These are phyloP conservation scores for Lyophyllum decastes DNA, from an alignment of 768 basidiomycete species.

Conservation along the genomic window DNA sequence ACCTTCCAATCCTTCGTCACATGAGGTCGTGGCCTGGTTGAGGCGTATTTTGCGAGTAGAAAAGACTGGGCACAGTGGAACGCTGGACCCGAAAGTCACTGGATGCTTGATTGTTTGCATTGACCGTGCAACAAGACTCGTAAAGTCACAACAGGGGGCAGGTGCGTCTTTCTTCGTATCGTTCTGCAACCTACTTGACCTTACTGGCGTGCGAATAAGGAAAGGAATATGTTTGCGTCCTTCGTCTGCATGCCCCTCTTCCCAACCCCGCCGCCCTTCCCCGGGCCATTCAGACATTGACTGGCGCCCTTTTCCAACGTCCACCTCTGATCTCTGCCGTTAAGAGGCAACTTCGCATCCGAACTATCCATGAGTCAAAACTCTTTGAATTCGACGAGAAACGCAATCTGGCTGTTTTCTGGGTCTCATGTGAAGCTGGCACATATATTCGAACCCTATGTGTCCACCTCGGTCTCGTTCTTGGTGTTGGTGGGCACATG, in stretches of 20 bases:
- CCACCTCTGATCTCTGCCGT: constrained; percentile 99
- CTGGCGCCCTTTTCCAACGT: constrained; percentile 97
- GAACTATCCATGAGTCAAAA: constrained; percentile 96
- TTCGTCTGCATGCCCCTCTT: constrained; percentile 86
- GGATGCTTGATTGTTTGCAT: constrained; percentile 99
- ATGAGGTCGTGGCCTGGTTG: constrained; percentile 99
- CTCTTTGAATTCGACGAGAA: constrained; percentile 97
- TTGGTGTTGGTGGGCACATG: constrained; percentile 99
- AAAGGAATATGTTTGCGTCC: constrained; percentile 97
- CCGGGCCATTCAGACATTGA: constrained; percentile 93
- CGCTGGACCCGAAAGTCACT: constrained; percentile 98
- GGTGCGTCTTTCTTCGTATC: constrained; percentile 47
- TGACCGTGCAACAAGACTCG: constrained; percentile 95
- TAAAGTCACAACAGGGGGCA: constrained; percentile 98
- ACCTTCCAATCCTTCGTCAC: constrained; percentile 97
- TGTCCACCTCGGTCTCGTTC: constrained; percentile 90
- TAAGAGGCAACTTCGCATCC: constrained; percentile 95
- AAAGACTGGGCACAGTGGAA: constrained; percentile 99
- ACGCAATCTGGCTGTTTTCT: constrained; percentile 94
- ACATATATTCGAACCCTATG: constrained; percentile 96
- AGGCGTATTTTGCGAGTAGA: constrained; percentile 95
- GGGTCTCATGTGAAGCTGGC: constrained; percentile 98
- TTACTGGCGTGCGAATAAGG: constrained; percentile 44
- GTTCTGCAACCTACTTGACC: not conserved
- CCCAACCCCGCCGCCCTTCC: constrained; percentile 84